These are phyloP conservation scores for Lagerstroemia fauriei DNA, from an alignment of 441 rosid genomes.

Conservation along the genomic window DNA sequence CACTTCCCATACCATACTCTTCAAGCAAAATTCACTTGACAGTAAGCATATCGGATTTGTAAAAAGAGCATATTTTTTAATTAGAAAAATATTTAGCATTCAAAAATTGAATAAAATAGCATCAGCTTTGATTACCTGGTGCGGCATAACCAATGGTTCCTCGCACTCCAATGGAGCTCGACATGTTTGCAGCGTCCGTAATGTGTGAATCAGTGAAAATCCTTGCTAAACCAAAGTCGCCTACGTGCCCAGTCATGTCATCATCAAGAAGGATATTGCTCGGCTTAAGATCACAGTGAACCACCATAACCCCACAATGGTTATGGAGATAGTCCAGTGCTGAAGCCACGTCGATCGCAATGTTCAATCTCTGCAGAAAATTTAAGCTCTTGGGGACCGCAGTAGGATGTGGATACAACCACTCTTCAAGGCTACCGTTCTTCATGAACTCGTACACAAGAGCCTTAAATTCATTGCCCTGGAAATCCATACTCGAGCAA, in stretches of 20 bases:
- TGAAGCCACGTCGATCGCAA: not conserved
- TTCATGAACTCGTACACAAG: constrained; percentile 19
- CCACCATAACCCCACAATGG: not conserved
- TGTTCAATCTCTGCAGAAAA: constrained; percentile 10
- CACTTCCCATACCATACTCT: not conserved
- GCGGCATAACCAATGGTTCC: constrained; percentile 19
- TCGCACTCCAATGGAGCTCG: not conserved
- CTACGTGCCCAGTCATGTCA: not conserved
- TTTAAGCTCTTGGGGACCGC: not conserved
- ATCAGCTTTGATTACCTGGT: not conserved
- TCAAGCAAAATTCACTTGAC: not conserved
- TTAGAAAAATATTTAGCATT: too few relatives aligned
- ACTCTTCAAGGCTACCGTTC: constrained; percentile 16
- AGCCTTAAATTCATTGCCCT: constrained; percentile 17
- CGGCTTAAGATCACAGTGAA: not conserved
- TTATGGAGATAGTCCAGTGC: constrained; percentile 21
- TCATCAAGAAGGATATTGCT: not conserved
- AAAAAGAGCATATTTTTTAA: too few relatives aligned
- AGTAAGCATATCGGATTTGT: not conserved
- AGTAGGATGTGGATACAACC: not conserved
- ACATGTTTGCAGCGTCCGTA: not conserved
- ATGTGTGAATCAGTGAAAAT: not conserved
- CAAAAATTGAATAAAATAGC: not conserved
- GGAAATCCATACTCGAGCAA: constrained; percentile 21
- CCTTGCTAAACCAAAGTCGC: not conserved